Base-by-base conservation (phyloP, 306 rosid species). In the Citrullus colocynthis region DNA sequence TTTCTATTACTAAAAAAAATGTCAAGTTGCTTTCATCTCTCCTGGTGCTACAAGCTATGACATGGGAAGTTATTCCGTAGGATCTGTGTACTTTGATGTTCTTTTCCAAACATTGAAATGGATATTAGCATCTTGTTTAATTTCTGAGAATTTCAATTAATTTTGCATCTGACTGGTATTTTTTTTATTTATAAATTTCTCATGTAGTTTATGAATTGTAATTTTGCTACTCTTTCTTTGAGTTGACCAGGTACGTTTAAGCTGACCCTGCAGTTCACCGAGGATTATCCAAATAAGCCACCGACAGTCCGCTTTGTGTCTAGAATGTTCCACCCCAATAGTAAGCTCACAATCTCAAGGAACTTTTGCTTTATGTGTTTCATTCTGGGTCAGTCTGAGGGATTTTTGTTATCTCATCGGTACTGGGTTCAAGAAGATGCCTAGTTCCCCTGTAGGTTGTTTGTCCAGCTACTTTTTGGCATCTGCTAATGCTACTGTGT, bases 221-320 rank as follows among this genome's bases (percentile, higher is more conserved):
- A 39, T 15, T 76, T 64, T 75, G 57, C 59, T 56, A 70, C 41
- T 7, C 65, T 14, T 42, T 78, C 30, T 82, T 48, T 80, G 79
- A 67, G 49, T 87, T 71, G 41, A 81, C 73, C 87, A 95, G 99
- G 99, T 79, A 95, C 97, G 89, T 95, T 95, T 78, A 92, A 95
- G 78, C 84, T 95, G 93, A 90, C 96, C 5, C 97, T 92, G 82
- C 97, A 95, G 86, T 90, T 92, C 78, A 39, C 91, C 0, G 97
- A 92, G 89, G 99, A 95, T 81, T 95, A 95, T 89, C 99, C 99
- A 39, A 95, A 95, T 75, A 95, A 95, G 83, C 97, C 97, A 16
- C 99, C 99, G 28, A 91, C 89, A 24, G 99, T 95, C 61, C 96
- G 93, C 73, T 95, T 95, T 80, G 99, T 95, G 64, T 95, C 99